phyloP scores from a whole-genome alignment of 2,329 filamentous ascomycete genomes.

The Paecilomyces dactylethromorphus region DNA sequence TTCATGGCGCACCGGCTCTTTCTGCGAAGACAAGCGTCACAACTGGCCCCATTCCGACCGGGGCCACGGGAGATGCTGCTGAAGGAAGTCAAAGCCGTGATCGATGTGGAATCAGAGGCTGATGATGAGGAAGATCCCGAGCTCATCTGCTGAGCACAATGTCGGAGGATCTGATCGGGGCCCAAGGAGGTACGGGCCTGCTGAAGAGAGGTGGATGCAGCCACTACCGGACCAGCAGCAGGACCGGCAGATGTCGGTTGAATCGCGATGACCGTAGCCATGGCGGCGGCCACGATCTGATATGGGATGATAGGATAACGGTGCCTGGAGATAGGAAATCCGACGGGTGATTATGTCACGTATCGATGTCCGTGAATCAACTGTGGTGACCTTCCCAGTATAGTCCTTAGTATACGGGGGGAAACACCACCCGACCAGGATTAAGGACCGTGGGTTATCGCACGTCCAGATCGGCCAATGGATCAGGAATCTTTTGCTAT shows the following conservation, averaged over 20 bases:
- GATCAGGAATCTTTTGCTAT: background rate
- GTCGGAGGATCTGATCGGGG: slow-evolving; percentile 8
- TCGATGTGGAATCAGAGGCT: slow-evolving; percentile 14
- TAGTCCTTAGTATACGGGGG: background rate
- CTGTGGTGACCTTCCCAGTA: background rate
- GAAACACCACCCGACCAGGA: background rate
- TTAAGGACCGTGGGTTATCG: background rate
- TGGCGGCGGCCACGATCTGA: slow-evolving; percentile 6
- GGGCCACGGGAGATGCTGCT: slow-evolving; percentile 19
- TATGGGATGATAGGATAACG: slow-evolving; percentile 4
- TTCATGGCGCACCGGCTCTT: slow-evolving; percentile 40
- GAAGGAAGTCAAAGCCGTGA: slow-evolving; percentile 12
- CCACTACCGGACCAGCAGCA: slow-evolving; percentile 17
- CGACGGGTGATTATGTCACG: background rate
- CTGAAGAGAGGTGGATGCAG: slow-evolving; percentile 17
- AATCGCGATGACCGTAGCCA: slow-evolving; percentile 35
- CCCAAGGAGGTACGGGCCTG: slow-evolving; percentile 8
- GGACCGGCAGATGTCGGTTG: slow-evolving; percentile 27
- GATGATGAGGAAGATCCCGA: slow-evolving; percentile 11
- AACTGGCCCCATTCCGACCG: slow-evolving; percentile 31
- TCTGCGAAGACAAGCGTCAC: slow-evolving; percentile 37
- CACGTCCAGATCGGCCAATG: background rate
- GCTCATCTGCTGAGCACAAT: slow-evolving; percentile 5
- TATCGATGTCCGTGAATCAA: background rate
- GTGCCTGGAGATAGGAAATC: slow-evolving; percentile 2